Evolutionary conservation across 129 eudicot genomes (phyloP), one percentile per base, ranked within the genome.

Genomic region (Escallonia herrerae): DNA sequence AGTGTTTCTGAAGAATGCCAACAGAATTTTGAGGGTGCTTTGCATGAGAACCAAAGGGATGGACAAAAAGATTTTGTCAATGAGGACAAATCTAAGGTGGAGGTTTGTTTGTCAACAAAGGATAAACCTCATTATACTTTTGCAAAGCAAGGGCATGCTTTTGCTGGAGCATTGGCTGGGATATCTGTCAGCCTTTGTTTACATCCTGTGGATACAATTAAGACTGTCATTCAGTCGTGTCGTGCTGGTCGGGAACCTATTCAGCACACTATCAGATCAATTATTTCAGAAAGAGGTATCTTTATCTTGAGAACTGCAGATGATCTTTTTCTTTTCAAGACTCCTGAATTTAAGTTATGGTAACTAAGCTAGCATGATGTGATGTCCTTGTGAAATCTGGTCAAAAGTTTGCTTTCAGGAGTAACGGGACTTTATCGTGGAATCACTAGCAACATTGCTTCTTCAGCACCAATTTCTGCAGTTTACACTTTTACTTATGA

Each of bases 401-500:
- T 43, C 58, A 43, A 63, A 42, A 42, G 44, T 68, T 61, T 14
- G 43, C 62, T 69, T 56, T 49, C 87, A 87, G 98, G 96, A 50
- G 43, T 88, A 58, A 54, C 69, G 3, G 99, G 96, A 67, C 95
- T 93, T 43, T 89, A 93, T 65, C 95, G 99, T 75, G 99, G 99
- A 65, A 74, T 93, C 66, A 71, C 91, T 71, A 88, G 84, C 82
- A 88, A 93, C 63, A 83, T 93, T 68, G 88, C 88, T 41, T 76
- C 89, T 40, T 93, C 99, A 52, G 99, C 99, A 50, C 99, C 99
- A 43, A 93, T 93, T 67, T 93, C 99, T 62, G 99, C 99, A 14
- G 55, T 93, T 75, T 93, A 93, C 81, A 88, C 99, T 56, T 88
- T 83, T 73, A 89, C 95, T n/a, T 93, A 93, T 70, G 99, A 93